A percentile compares a stretch with the other conserved stretches of the same genome.
Evolutionary conservation across 371 early-diverging fungal genomes (phyloP).

Genomic region (Rhizopus stolonifer): DNA sequence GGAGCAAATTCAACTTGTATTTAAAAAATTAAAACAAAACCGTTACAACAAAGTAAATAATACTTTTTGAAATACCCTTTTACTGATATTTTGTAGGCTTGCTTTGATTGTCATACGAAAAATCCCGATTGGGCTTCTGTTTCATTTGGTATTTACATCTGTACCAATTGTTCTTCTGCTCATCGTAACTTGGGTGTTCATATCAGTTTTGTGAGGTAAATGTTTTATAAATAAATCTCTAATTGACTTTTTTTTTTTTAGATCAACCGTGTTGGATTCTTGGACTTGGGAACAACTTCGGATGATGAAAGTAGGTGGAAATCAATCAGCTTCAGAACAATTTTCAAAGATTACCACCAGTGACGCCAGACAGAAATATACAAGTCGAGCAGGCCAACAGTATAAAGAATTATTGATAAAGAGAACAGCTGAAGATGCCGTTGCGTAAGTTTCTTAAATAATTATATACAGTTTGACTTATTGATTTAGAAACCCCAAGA

Average conservation of each 20-base stretch:
- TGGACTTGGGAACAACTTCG: conserved; percentile 96
- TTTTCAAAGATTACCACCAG: conserved; percentile 68
- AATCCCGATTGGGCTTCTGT: conserved; percentile 98
- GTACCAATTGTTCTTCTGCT: conserved; percentile 96
- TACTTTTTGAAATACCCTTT: background rate
- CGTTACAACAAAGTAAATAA: conserved; percentile 78
- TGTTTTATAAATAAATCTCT: background rate
- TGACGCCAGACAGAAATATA: conserved; percentile 86
- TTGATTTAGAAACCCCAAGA: conserved; percentile 29
- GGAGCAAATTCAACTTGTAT: conserved; percentile 73
- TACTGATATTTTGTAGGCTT: conserved; percentile 55
- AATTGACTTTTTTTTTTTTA: conserved; percentile 15
- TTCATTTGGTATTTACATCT: conserved; percentile 96
- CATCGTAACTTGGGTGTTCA: conserved; percentile 95
- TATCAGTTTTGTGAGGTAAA: conserved; percentile 94
- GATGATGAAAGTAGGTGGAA: conserved; percentile 90
- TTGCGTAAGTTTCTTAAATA: too few relatives aligned
- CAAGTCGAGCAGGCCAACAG: conserved; percentile 69
- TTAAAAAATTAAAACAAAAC: conserved; percentile 75
- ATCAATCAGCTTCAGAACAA: conserved; percentile 77
- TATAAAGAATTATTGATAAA: conserved; percentile 83
- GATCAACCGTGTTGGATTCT: conserved; percentile 85
- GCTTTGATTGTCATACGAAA: conserved; percentile 96
- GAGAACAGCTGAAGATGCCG: conserved; percentile 78
- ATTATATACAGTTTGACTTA: too few relatives aligned